Evolutionary conservation across 2,329 filamentous ascomycete species (phyloP), one percentile per base, ranked within the genome.

Genomic region (Xylariomycetidae sp.): DNA sequence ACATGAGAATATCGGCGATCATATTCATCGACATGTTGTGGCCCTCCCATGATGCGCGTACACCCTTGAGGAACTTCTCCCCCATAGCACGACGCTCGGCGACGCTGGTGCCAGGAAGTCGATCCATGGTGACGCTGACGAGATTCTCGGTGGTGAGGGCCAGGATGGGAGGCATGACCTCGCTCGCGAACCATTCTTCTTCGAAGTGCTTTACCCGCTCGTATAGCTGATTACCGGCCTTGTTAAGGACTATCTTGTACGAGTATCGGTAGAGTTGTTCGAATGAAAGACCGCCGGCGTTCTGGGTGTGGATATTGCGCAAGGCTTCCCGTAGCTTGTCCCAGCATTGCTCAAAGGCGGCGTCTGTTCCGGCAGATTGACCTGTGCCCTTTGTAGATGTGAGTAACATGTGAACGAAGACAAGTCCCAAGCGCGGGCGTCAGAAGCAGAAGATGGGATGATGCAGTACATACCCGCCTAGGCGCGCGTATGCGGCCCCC

Each of bases 1-100:
- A 96, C 88, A 97, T 96, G 32, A 97, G 71, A 19, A 97, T 88
- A 58, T 97, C 92, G 4, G 89, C 88, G 31, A 88, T 82, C 90
- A 97, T 97, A 54, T 88, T 88, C 86, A 95, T 95, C 27, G 85
- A 89, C 36, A 85, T 77, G 55, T 89, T 86, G 55, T 98, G 89
- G 42, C 94, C 85, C 40, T 88, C 79, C 88, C 89, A 98, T 3
- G 82, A 79, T 37, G 80, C 72, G 48, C 83, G 83, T 11, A 97
- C 61, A 0, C 79, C 82, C 35, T 77, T 77, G 38, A 98, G 62
- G 45, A 97, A 94, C 52, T 74, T 81, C 60, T 95, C 88, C 30
- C 89, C 89, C 22, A 85, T 82, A 27, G 82, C 75, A 29, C 86
- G 74, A 35, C 85, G 77, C 63, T 96, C 88, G 48, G 85, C 85